A percentile compares a stretch with the other conserved stretches of the same genome.
Conservation (phyloP, 768 basidiomycete species). For the Basidioascus undulatus region DNA sequence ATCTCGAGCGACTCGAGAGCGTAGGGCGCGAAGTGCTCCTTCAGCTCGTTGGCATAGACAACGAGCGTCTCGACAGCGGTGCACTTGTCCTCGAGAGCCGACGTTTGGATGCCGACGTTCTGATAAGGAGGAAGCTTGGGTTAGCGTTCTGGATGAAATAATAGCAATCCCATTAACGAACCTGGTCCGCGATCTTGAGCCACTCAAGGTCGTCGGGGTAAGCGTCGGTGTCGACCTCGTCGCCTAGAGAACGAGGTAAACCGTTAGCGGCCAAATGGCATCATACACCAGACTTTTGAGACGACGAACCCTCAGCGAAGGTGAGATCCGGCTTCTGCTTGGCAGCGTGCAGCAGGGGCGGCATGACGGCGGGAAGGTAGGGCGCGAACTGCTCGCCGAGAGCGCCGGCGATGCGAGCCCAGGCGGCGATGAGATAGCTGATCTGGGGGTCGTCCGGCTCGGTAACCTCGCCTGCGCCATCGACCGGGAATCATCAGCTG, state of each 20-base stretch:
- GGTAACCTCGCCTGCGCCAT: slow-evolving; percentile 38
- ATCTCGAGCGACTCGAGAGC: slow-evolving; percentile 45
- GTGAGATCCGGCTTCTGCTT: slow-evolving; percentile 58
- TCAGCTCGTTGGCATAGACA: slow-evolving; percentile 48
- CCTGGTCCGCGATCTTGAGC: slow-evolving; percentile 54
- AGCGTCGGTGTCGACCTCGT: slow-evolving; percentile 24
- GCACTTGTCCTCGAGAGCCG: slow-evolving; percentile 63
- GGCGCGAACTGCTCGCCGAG: slow-evolving; percentile 66
- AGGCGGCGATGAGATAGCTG: slow-evolving; percentile 52
- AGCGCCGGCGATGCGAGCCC: slow-evolving; percentile 72
- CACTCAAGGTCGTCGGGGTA: slow-evolving; percentile 35
- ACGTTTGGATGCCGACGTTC: slow-evolving; percentile 49
- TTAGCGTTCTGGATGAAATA: too few relatives aligned
- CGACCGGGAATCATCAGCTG: not conserved
- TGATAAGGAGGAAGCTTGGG: too few relatives aligned
- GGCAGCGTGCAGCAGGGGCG: slow-evolving; percentile 45
- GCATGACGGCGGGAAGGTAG: slow-evolving; percentile 65
- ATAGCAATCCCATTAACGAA: too few relatives aligned
- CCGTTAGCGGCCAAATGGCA: not conserved
- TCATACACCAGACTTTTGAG: not conserved
- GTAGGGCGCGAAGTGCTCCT: slow-evolving; percentile 43
- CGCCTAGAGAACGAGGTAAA: slow-evolving; percentile 12
- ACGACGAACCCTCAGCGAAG: too few relatives aligned
- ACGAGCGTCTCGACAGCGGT: slow-evolving; percentile 71
- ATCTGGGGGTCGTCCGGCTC: slow-evolving; percentile 51